A percentile compares a stretch with the other conserved stretches of the same genome.
phyloP scores from a whole-genome alignment of 129 eudicot species.

The Flaveria ramosissima region DNA sequence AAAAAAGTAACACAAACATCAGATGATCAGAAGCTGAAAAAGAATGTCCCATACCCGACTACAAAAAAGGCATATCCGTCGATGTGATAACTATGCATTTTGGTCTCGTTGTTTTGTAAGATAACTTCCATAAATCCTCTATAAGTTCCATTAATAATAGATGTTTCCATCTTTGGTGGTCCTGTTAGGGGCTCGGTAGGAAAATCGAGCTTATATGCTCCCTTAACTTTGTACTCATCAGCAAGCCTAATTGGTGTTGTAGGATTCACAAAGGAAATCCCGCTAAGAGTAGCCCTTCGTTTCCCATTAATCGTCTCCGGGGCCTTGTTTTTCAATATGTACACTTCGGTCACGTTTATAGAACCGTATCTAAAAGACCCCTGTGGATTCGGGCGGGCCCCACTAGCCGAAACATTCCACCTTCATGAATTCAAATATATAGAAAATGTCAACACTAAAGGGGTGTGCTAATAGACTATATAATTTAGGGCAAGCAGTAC shows the following conservation, averaged over 20 bases:
- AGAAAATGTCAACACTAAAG: not conserved
- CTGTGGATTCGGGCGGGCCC: conserved; percentile 92
- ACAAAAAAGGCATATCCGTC: conserved; percentile 86
- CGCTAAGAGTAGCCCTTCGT: conserved; percentile 64
- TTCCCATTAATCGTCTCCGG: conserved; percentile 64
- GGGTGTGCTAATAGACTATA: not conserved
- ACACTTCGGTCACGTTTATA: conserved; percentile 76
- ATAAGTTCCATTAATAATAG: conserved; percentile 78
- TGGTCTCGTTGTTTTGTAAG: conserved; percentile 80
- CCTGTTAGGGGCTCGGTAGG: conserved; percentile 66
- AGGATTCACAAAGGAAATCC: conserved; percentile 78
- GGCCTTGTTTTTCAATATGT: conserved; percentile 60
- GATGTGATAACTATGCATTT: conserved; percentile 75
- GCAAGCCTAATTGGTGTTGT: conserved; percentile 86
- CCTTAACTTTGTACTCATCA: conserved; percentile 64
- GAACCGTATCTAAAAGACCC: conserved; percentile 88
- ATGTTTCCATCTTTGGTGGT: conserved; percentile 68
- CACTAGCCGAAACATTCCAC: conserved; percentile 93
- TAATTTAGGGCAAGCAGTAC: not conserved
- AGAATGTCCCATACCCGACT: conserved; percentile 61
- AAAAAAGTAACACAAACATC: not conserved
- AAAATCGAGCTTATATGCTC: conserved; percentile 68
- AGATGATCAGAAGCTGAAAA: not conserved
- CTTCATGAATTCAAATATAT: conserved; percentile 35
- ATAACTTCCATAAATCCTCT: conserved; percentile 87